A percentile compares a stretch with the other conserved stretches of the same genome.
Conservation (phyloP, 1,284 basidiomycete genomes). For the Takashimella tepidaria region DNA sequence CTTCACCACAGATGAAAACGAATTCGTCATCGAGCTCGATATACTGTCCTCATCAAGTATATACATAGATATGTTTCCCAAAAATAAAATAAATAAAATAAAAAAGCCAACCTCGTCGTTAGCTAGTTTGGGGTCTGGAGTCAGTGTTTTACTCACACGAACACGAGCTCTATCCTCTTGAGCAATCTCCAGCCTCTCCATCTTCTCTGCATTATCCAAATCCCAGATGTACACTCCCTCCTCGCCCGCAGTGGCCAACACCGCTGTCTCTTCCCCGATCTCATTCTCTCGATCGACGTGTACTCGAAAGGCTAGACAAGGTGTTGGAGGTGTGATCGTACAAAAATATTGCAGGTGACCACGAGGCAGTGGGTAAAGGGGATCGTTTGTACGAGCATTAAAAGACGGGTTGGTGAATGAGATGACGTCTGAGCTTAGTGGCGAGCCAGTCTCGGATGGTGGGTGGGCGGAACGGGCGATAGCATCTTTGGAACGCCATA, state of each 20-base stretch:
- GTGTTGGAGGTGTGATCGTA: constrained; percentile 26
- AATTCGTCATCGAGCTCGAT: constrained; percentile 44
- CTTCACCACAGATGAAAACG: constrained; percentile 33
- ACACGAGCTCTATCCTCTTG: constrained; percentile 11
- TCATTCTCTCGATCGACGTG: constrained; percentile 27
- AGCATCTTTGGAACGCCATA: constrained; percentile 26
- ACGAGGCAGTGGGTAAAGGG: constrained; percentile 18
- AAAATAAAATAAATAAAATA: too few relatives aligned
- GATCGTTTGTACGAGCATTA: background rate
- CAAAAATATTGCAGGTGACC: constrained; percentile 36
- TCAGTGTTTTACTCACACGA: too few relatives aligned
- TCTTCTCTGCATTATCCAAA: constrained; percentile 26
- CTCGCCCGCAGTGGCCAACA: constrained; percentile 27
- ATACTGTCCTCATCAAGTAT: constrained; percentile 38
- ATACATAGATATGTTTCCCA: too few relatives aligned
- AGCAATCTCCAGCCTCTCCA: constrained; percentile 21
- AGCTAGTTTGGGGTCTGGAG: too few relatives aligned
- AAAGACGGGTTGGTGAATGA: constrained; percentile 10
- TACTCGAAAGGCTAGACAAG: constrained; percentile 33
- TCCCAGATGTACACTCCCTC: constrained; percentile 35
- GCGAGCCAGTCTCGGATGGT: constrained; percentile 5
- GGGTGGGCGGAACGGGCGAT: constrained; percentile 9
- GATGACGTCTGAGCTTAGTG: constrained; percentile 7
- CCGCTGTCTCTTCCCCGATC: constrained; percentile 16
- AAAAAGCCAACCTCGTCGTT: too few relatives aligned